These are phyloP conservation scores for Nemania serpens DNA, from an alignment of 2,329 filamentous ascomycete genomes.

Conservation along the genomic window DNA sequence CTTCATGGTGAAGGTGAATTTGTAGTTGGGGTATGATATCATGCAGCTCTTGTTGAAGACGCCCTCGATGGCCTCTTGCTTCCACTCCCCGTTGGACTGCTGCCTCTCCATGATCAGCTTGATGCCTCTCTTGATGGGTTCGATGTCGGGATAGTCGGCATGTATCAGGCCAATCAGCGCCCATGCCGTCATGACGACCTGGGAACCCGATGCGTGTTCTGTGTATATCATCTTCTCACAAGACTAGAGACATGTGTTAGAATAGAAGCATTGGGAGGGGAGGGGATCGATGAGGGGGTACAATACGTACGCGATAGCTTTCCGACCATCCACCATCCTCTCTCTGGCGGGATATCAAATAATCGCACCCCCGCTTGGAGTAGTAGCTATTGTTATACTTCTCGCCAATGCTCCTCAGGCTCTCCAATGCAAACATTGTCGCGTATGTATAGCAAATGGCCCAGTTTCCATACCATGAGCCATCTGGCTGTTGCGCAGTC, in stretches of 20 bases:
- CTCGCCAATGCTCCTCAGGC: slow-evolving; percentile 79
- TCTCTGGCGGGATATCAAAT: slow-evolving; percentile 82
- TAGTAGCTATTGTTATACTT: slow-evolving; percentile 74
- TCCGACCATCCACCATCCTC: slow-evolving; percentile 96
- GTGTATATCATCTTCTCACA: slow-evolving; percentile 78
- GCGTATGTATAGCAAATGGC: slow-evolving; percentile 98
- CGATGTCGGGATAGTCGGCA: slow-evolving; percentile 76
- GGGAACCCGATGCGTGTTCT: slow-evolving; percentile 75
- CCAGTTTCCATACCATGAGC: slow-evolving; percentile 98
- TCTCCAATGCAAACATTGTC: slow-evolving; percentile 93
- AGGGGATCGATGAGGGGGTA: background rate
- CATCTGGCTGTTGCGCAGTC: slow-evolving; percentile 74
- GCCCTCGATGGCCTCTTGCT: slow-evolving; percentile 93
- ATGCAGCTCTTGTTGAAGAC: slow-evolving; percentile 99
- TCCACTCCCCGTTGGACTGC: slow-evolving; percentile 88
- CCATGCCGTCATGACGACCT: slow-evolving; percentile 96
- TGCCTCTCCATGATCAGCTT: slow-evolving; percentile 84
- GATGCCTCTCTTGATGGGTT: slow-evolving; percentile 74
- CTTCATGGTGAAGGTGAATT: slow-evolving; percentile 93
- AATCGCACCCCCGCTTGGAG: slow-evolving; percentile 78
- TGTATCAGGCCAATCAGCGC: slow-evolving; percentile 81
- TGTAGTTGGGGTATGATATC: slow-evolving; percentile 99
- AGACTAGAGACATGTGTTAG: slow-evolving; percentile 51
- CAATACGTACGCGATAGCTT: slow-evolving; percentile 70
- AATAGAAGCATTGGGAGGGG: background rate